Conservation (phyloP, 139 green algal genomes). For the Pseudopediastrum boryanum region DNA sequence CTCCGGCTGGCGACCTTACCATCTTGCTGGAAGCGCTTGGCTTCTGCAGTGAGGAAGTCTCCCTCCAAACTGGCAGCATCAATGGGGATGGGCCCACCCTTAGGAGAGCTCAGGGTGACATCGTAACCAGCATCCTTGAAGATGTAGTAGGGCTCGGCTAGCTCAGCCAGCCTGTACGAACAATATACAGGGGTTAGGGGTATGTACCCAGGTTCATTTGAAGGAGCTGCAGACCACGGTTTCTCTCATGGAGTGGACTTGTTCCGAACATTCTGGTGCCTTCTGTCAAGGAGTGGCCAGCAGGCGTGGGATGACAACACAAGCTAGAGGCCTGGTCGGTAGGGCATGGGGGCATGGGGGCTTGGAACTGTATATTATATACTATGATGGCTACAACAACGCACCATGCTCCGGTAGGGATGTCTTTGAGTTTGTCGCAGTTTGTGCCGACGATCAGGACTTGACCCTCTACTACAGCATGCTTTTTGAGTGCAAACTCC, state of each 20-base stretch:
- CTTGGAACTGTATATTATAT: background rate
- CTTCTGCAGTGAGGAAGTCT: conserved; percentile 20
- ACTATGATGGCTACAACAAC: background rate
- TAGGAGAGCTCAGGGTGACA: conserved; percentile 27
- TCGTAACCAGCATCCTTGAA: conserved; percentile 42
- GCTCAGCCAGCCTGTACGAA: conserved; percentile 40
- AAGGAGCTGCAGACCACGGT: too few species aligned
- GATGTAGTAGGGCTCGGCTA: conserved; percentile 50
- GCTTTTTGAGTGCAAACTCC: conserved; percentile 40
- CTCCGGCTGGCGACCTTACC: conserved; percentile 32
- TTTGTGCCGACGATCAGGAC: conserved; percentile 38
- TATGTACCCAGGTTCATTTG: background rate
- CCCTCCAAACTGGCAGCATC: conserved; percentile 27
- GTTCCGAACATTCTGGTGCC: background rate
- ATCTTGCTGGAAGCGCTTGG: conserved; percentile 32
- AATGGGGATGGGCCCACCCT: conserved; percentile 42
- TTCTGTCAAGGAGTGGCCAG: background rate
- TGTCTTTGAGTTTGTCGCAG: conserved; percentile 8
- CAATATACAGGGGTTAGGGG: background rate
- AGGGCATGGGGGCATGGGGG: background rate
- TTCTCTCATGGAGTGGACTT: too few species aligned
- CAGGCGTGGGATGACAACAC: background rate
- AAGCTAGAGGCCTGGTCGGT: background rate
- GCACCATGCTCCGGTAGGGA: conserved; percentile 30
- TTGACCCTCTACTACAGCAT: conserved; percentile 42